These are phyloP conservation scores for Selenicereus undatus DNA, from an alignment of 148 eudicot species.

Conservation along the genomic window DNA sequence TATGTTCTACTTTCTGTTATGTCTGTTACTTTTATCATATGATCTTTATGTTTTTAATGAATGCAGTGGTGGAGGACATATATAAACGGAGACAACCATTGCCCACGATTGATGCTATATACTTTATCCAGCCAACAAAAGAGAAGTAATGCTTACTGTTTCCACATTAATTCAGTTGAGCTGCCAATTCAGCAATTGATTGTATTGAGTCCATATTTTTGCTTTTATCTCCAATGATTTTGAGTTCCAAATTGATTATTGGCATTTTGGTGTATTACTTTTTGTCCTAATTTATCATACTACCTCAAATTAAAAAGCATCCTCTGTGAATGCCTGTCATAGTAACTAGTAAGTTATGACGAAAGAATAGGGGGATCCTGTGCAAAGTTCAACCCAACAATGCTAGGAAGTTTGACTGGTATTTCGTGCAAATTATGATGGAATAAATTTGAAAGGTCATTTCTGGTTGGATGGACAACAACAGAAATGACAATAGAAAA, in stretches of 20 bases:
- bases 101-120: slow-evolving; percentile 91
- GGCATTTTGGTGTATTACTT: background rate
- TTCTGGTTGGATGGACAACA: too few species aligned
- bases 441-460: too few species aligned
- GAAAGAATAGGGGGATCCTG: background rate
- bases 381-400: background rate
- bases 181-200: background rate
- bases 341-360: background rate
- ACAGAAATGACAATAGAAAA: too few species aligned
- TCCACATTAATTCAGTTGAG: background rate
- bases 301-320: too few species aligned
- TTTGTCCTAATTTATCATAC: background rate
- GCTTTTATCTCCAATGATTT: background rate
- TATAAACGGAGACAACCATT: slow-evolving; percentile 84
- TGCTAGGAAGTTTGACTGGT: background rate
- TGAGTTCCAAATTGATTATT: too few species aligned
- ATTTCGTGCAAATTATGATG: background rate
- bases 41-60: slow-evolving; percentile 16
- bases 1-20: background rate
- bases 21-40: background rate
- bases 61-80: slow-evolving; percentile 96
- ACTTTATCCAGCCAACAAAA: slow-evolving; percentile 85
- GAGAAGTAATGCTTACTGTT: slow-evolving; percentile 56
- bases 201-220: background rate
- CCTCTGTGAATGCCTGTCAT: background rate